Base-by-base conservation (phyloP, 2,329 filamentous ascomycete species). In the Thelonectria olida region DNA sequence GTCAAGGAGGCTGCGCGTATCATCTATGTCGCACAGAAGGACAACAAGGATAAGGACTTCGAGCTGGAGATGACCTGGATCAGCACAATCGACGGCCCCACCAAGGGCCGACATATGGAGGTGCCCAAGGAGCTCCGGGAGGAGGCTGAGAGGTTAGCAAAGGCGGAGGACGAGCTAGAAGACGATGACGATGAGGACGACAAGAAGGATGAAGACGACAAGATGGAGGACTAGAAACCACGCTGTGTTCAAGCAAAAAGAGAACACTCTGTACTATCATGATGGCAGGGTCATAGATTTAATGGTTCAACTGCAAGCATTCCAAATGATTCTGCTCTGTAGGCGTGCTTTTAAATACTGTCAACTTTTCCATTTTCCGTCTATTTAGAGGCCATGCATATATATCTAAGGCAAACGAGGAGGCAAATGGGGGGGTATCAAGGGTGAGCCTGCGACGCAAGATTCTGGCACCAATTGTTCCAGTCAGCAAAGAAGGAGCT, bases 21-120 rank as follows among this genome's bases (percentile, higher is more conserved):
- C 80, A 98, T 99, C 80, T 96, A 97, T 78, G 88, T 97, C 62
- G 94, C 95, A 49, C 96, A 99, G 77, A 96, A 98, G 79, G 96
- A 99, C 79, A 98, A 95, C 85, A 98, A 98, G 84, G 96, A 98
- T 82, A 99, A 99, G 85, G 96, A 98, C 68, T 99, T 98, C 74
- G 96, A 99, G 88, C 85, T 99, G 62, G 96, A 99, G 84, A 96
- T 99, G 93, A 97, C 92, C 61, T 99, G 96, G 96, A 92, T 98
- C 78, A 97, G 93, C 79, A 88, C 86, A 54, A 80, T 89, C 48
- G 88, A 92, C 67, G 95, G 94, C 5, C 93, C 94, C 34, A 98
- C 94, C 65, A 95, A 96, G 82, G 96, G 96, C 65, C 88, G 90
- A 72, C 96, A 99, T 76, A 86, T 95, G 79, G 93, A 97, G 80